Evolutionary conservation across 78 protist species (phyloP).

Genomic region (Guillardia theta): DNA sequence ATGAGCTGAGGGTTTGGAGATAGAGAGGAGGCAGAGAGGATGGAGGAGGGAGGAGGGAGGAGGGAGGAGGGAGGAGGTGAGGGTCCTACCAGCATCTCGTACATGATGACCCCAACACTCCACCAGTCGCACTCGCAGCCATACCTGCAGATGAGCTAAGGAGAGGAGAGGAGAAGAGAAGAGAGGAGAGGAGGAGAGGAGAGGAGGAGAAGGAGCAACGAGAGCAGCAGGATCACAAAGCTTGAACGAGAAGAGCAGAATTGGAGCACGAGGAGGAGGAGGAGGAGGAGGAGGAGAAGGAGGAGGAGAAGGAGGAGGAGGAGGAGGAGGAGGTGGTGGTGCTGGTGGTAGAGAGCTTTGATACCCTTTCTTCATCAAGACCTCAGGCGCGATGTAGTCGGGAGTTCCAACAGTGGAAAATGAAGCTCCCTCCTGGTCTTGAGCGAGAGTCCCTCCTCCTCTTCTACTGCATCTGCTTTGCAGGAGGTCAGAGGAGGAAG

Average conservation of each 20-base stretch:
- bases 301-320: background rate
- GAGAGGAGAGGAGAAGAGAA: background rate
- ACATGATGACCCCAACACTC: conserved; percentile 81
- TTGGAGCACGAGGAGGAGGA: background rate
- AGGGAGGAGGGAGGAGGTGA: background rate
- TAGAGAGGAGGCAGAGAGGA: background rate
- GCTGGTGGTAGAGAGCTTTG: too few species aligned
- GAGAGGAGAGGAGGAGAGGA: background rate
- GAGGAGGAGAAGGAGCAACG: background rate
- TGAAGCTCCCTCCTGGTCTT: too few species aligned
- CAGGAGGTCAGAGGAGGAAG: background rate
- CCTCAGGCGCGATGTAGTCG: conserved; percentile 86
- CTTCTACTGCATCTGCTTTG: background rate
- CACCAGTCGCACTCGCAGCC: conserved; percentile 76
- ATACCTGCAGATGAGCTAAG: conserved; percentile 51
- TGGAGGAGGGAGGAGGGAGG: background rate
- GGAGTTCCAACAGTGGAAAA: conserved; percentile 41
- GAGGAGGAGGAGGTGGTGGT: background rate
- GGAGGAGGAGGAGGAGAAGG: background rate
- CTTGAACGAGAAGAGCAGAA: background rate
- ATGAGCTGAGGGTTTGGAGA: background rate
- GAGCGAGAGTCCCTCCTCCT: background rate
- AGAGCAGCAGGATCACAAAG: background rate
- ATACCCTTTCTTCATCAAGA: background rate
- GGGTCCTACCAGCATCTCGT: conserved; percentile 36